Base-by-base conservation (phyloP, 495 filamentous ascomycete species). In the Lasiosphaeria hispida region DNA sequence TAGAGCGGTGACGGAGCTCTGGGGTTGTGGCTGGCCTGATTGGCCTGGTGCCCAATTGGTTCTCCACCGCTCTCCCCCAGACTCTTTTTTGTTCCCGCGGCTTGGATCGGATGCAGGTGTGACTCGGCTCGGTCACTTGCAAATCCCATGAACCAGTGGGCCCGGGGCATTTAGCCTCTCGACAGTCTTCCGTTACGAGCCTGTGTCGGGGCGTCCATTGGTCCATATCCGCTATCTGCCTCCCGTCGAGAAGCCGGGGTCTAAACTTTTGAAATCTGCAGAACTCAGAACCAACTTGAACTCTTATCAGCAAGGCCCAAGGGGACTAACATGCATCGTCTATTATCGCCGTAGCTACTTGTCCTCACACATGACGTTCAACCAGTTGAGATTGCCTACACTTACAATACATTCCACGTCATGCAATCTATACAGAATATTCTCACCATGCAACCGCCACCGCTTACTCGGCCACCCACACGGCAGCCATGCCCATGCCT, bases 401-500 rank as follows among this genome's bases (percentile, higher is more conserved):
- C 45, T 33, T 41, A 50, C 47, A 53, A 43, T 57, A 52, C 37
- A 34, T 48, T 57, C 40, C 54, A 57, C 34, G 23, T 52, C 43
- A 49, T 40, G 14, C 15, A 34, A 52, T 19, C 23, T 49, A 49
- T 11, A 40, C 15, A 52, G 3, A 18, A 15, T 15, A 34, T 40
- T 19, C 8, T 51, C 4, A 18, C n/a, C 15, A 36, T 18, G n/a
- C 18, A 10, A 23, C 19, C 10, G 9, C n/a, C 10, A 7, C 17
- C 11, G 11, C 36, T 58, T 71, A 71, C 66, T 71, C 68, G n/a
- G 68, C 87, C 63, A 96, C 91, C 90, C 91, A 96, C 44, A 96
- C 86, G 49, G 91, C 89, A 23, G 94, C 94, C 90, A 96, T 95
- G 19, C 68, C 68, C 68, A 71, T 71, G 15, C 68, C 68, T 33